Evolutionary conservation across 176 grass and related monocot genomes (phyloP).

Genomic region (Miscanthus lutarioriparius): DNA sequence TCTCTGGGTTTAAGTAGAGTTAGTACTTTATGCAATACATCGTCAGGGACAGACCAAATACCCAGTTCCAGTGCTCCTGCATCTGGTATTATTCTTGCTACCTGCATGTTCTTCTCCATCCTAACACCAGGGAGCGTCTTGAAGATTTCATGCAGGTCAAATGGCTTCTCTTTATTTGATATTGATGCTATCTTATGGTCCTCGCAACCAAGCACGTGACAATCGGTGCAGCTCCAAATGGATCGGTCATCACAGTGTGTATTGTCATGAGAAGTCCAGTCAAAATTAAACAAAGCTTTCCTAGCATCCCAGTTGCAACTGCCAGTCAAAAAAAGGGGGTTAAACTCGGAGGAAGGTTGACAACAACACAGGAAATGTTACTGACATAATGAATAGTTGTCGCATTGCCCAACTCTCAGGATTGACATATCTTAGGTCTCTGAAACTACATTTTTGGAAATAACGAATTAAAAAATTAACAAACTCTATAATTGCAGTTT

Average conservation of each 20-base stretch:
- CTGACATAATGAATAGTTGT: background rate
- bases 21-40: constrained; percentile 68
- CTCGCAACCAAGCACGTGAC: constrained; percentile 69
- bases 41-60: constrained; percentile 80
- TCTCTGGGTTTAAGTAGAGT: constrained; percentile 66
- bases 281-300: constrained; percentile 68
- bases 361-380: background rate
- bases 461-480: background rate
- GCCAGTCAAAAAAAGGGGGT: constrained; percentile 2
- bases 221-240: constrained; percentile 78
- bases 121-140: constrained; percentile 74
- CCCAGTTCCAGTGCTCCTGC: constrained; percentile 36
- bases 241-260: constrained; percentile 46
- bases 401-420: background rate
- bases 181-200: constrained; percentile 50
- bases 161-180: constrained; percentile 52
- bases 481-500: background rate
- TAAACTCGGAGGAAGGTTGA: background rate
- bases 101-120: constrained; percentile 50
- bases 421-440: background rate
- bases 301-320: constrained; percentile 87
- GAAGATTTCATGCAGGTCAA: constrained; percentile 94
- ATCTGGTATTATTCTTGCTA: constrained; percentile 59
- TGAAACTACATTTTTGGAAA: constrained; percentile 19
- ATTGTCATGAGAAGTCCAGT: constrained; percentile 42